Percentiles rank a stretch among this genome's conserved stretches.
Evolutionary conservation across 495 filamentous ascomycete species (phyloP).

Genomic region (Penicillium lividum): DNA sequence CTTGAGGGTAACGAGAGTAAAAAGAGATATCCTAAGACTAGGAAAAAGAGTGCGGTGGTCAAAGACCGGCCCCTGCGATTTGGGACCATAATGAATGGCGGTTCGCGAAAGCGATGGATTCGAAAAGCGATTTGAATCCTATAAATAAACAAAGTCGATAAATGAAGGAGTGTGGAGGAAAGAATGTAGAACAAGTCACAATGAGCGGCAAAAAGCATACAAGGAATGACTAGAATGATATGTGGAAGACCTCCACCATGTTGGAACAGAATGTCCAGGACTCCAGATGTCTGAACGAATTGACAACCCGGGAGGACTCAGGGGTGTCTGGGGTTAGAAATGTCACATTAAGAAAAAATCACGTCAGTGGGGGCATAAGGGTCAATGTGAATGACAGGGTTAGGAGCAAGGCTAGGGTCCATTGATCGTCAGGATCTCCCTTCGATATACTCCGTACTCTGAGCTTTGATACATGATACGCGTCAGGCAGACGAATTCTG

Average conservation of each 20-base stretch:
- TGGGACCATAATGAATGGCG: constrained; percentile 31
- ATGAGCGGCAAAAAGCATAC: not conserved
- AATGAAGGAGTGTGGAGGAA: not conserved
- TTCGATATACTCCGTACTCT: not conserved
- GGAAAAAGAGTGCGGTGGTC: constrained; percentile 16
- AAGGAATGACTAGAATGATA: not conserved
- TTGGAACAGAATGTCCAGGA: not conserved
- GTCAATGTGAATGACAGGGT: not conserved
- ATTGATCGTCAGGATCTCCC: constrained; percentile 2
- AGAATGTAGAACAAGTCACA: not conserved
- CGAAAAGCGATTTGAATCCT: constrained; percentile 43
- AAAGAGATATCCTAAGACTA: constrained; percentile 25
- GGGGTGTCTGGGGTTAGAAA: not conserved
- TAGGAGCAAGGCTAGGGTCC: constrained; percentile 1
- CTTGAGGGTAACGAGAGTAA: constrained; percentile 33
- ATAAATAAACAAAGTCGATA: constrained; percentile 42
- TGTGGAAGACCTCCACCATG: not conserved
- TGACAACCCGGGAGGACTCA: not conserved
- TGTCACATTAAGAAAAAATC: not conserved
- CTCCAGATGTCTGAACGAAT: not conserved
- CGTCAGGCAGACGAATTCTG: too few species aligned
- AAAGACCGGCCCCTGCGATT: constrained; percentile 29
- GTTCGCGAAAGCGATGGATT: not conserved
- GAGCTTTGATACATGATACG: not conserved
- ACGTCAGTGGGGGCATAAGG: constrained; percentile 9